These are phyloP conservation scores for Candida pseudoglaebosa DNA, from an alignment of 805 yeast species.

Conservation along the genomic window DNA sequence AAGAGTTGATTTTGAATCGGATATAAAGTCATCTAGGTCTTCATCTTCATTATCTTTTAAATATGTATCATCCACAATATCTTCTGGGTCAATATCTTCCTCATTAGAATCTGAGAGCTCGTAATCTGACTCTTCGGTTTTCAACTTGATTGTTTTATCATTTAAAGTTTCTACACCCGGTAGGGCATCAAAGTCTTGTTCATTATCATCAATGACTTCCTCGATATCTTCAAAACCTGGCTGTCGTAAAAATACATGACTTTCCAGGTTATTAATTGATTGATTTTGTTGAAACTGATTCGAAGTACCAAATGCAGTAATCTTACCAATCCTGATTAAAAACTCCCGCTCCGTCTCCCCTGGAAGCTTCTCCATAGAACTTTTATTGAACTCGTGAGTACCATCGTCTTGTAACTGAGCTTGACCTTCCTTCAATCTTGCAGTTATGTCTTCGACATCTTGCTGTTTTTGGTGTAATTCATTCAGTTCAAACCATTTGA, in stretches of 20 bases:
- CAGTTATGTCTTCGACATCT: slow-evolving; percentile 57
- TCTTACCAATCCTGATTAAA: slow-evolving; percentile 82
- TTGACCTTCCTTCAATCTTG: slow-evolving; percentile 30
- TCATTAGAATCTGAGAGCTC: slow-evolving; percentile 17
- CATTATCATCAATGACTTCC: slow-evolving; percentile 11
- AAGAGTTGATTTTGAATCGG: slow-evolving; percentile 3
- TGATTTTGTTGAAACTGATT: slow-evolving; percentile 49
- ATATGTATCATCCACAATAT: slow-evolving; percentile 4
- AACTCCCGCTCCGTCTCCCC: slow-evolving; percentile 80
- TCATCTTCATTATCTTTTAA: slow-evolving; percentile 9
- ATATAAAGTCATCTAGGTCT: slow-evolving; percentile 5
- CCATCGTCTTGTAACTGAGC: slow-evolving; percentile 31
- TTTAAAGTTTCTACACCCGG: no score
- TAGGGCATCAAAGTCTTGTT: no score
- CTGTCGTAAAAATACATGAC: slow-evolving; percentile 44
- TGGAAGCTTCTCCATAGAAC: slow-evolving; percentile 40
- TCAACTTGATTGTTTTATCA: no score
- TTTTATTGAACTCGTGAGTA: slow-evolving; percentile 15
- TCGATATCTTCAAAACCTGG: slow-evolving; percentile 42
- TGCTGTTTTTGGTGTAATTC: slow-evolving; percentile 51
- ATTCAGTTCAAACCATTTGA: slow-evolving; percentile 43
- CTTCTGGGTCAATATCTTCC: slow-evolving; percentile 11
- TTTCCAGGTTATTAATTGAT: slow-evolving; percentile 12
- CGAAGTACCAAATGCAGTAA: slow-evolving; percentile 85
- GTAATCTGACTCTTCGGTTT: slow-evolving; percentile 16